Evolutionary conservation across 2,329 filamentous ascomycete genomes (phyloP).

Genomic region (Dothidotthia symphoricarpi): DNA sequence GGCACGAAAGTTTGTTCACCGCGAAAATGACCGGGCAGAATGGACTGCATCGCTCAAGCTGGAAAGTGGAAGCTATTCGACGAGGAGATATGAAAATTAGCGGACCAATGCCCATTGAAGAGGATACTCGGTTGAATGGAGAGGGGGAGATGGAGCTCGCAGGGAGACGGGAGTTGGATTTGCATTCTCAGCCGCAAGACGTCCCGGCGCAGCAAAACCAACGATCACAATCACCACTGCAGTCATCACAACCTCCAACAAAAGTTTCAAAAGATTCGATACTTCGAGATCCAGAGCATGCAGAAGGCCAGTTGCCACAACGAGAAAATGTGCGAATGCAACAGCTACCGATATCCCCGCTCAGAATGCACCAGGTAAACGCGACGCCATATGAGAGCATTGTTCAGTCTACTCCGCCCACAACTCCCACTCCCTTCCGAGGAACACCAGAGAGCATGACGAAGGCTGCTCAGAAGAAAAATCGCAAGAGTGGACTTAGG

Average conservation of each 20-base stretch:
- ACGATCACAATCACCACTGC: constrained; percentile 13
- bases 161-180: constrained; percentile 21
- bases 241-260: constrained; percentile 14
- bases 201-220: constrained; percentile 12
- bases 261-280: constrained; percentile 8
- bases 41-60: constrained; percentile 35
- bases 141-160: constrained; percentile 36
- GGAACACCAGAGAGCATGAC: constrained; percentile 30
- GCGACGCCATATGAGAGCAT: constrained; percentile 28
- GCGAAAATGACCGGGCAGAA: constrained; percentile 33
- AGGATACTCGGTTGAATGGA: constrained; percentile 36
- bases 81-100: constrained; percentile 42
- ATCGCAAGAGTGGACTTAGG: constrained; percentile 38
- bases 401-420: constrained; percentile 21
- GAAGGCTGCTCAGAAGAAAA: constrained; percentile 30
- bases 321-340: constrained; percentile 8
- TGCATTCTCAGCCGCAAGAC: constrained; percentile 16
- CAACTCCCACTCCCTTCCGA: constrained; percentile 30
- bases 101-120: constrained; percentile 41
- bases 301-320: constrained; percentile 6
- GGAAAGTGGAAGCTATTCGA: constrained; percentile 43
- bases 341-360: constrained; percentile 16
- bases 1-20: constrained; percentile 30
- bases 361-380: constrained; percentile 23
- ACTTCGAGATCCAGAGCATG: constrained; percentile 15